phyloP scores from a whole-genome alignment of 345 rosid species.

The Aethionema arabicum region DNA sequence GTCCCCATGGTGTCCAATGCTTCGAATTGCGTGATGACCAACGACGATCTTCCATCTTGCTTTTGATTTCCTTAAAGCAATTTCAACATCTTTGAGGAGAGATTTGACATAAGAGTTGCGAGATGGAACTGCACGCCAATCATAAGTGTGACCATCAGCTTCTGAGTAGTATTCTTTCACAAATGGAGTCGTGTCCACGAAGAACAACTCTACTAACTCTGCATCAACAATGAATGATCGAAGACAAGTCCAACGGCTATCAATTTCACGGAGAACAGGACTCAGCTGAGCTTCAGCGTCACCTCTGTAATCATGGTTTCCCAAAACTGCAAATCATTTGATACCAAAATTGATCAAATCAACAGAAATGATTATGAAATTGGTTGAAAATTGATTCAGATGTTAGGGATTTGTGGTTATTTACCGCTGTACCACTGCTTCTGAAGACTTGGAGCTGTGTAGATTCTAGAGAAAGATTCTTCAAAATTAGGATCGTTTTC shows the following conservation, averaged over 20 bases:
- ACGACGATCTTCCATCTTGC: constrained; percentile 78
- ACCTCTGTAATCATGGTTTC: constrained; percentile 86
- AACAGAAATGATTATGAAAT: not conserved
- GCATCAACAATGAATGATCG: constrained; percentile 60
- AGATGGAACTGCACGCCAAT: constrained; percentile 64
- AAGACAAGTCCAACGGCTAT: constrained; percentile 71
- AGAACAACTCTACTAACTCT: constrained; percentile 66
- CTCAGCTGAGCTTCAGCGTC: constrained; percentile 64
- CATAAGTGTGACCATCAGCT: constrained; percentile 49
- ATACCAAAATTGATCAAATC: too few species aligned
- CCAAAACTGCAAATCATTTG: constrained; percentile 45
- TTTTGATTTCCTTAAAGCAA: constrained; percentile 43
- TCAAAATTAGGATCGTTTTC: constrained; percentile 52
- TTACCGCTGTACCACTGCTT: constrained; percentile 77
- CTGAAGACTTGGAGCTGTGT: constrained; percentile 68
- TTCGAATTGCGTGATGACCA: constrained; percentile 72
- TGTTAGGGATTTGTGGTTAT: not conserved
- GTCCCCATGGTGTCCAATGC: constrained; percentile 69
- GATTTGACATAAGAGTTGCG: constrained; percentile 45
- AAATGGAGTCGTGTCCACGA: constrained; percentile 76
- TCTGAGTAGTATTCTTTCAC: constrained; percentile 55
- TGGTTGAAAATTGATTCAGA: not conserved
- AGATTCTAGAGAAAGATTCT: constrained; percentile 66
- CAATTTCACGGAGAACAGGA: constrained; percentile 47
- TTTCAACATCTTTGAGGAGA: constrained; percentile 48